These are phyloP conservation scores for Helichrysum umbraculigerum DNA, from an alignment of 129 eudicot species.

Conservation along the genomic window DNA sequence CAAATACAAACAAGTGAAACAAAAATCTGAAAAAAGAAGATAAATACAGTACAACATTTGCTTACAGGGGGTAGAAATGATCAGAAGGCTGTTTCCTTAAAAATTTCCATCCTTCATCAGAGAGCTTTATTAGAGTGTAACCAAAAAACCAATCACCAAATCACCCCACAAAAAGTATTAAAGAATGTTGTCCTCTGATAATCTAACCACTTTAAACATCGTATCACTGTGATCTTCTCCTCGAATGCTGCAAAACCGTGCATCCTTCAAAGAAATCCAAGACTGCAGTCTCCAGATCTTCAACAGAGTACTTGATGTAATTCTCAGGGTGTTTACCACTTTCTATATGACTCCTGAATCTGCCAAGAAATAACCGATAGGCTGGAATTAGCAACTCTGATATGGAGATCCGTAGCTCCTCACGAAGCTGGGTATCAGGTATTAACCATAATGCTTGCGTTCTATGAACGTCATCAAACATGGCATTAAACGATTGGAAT, in stretches of 20 bases:
- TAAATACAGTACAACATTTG: conserved; percentile 28
- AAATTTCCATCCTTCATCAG: conserved; percentile 31
- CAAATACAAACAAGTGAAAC: conserved; percentile 54
- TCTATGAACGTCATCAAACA: conserved; percentile 66
- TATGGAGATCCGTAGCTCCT: conserved; percentile 55
- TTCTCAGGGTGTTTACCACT: conserved; percentile 59
- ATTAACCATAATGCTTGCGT: conserved; percentile 46
- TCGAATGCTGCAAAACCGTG: not conserved
- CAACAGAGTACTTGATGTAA: conserved; percentile 48
- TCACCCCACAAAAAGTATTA: conserved; percentile 25
- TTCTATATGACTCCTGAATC: conserved; percentile 52
- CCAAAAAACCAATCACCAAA: conserved; percentile 40
- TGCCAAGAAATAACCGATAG: conserved; percentile 46
- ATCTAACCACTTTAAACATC: not conserved
- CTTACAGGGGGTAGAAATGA: conserved; percentile 46
- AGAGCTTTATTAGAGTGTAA: conserved; percentile 1
- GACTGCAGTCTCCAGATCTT: conserved; percentile 12
- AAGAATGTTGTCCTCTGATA: conserved; percentile 1
- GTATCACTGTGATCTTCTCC: conserved; percentile 12
- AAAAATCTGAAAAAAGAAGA: conserved; percentile 25
- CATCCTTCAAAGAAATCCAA: conserved; percentile 14
- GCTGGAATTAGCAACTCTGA: conserved; percentile 39
- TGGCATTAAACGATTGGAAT: conserved; percentile 43
- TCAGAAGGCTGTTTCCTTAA: conserved; percentile 17
- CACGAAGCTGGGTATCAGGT: conserved; percentile 28